Percentiles rank a stretch among this genome's conserved stretches.
These are phyloP conservation scores for Cercospora zeae-maydis DNA, from an alignment of 2,329 filamentous ascomycete species.

Conservation along the genomic window DNA sequence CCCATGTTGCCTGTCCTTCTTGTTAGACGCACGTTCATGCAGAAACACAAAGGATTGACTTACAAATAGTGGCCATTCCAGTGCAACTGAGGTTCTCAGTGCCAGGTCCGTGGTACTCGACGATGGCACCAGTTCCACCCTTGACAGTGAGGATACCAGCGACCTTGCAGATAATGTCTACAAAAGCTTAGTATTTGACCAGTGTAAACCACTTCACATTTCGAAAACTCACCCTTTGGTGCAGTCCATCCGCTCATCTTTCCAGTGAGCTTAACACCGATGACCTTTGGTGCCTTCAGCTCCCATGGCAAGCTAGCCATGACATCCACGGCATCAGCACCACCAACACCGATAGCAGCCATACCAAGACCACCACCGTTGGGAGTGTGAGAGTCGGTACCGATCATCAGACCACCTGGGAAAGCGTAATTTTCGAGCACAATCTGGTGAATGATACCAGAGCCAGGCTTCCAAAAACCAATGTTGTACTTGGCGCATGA, in stretches of 20 bases:
- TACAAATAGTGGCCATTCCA: slow-evolving; percentile 79
- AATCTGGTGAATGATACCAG: slow-evolving; percentile 99
- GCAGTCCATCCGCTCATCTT: slow-evolving; percentile 84
- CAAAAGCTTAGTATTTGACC: slow-evolving; percentile 11
- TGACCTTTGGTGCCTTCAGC: slow-evolving; percentile 93
- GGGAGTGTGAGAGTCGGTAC: slow-evolving; percentile 96
- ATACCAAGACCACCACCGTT: slow-evolving; percentile 96
- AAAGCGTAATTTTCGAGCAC: slow-evolving; percentile 94
- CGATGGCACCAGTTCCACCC: slow-evolving; percentile 72
- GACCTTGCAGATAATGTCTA: slow-evolving; percentile 95
- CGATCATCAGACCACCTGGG: slow-evolving; percentile 95
- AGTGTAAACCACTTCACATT: not conserved
- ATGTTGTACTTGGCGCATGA: slow-evolving; percentile 99
- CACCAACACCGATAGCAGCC: slow-evolving; percentile 89
- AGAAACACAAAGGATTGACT: slow-evolving; percentile 25
- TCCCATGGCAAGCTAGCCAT: slow-evolving; percentile 98
- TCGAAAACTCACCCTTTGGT: slow-evolving; percentile 70
- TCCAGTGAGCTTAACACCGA: slow-evolving; percentile 93
- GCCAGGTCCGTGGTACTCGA: slow-evolving; percentile 57
- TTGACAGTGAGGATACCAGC: slow-evolving; percentile 96
- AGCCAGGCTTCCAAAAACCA: slow-evolving; percentile 98
- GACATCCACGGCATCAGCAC: slow-evolving; percentile 97
- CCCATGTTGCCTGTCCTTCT: slow-evolving; percentile 26
- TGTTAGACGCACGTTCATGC: not conserved
- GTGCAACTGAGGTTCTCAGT: slow-evolving; percentile 71